phyloP scores from a whole-genome alignment of 805 yeast species.

The Candida andamanensis region DNA sequence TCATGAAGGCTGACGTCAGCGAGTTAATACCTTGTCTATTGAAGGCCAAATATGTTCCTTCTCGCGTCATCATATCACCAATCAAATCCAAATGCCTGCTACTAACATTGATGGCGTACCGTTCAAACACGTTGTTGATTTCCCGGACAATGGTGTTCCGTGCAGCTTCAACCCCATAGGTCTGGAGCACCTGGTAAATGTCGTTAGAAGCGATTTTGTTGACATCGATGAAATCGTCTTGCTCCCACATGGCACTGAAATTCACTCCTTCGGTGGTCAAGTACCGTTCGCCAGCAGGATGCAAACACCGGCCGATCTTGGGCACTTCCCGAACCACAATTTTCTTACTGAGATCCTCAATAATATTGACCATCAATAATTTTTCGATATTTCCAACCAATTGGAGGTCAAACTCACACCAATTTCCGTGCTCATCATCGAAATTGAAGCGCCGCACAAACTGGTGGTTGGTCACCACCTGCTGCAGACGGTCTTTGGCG shows the following conservation, averaged over 20 bases:
- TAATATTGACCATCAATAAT: constrained; percentile 92
- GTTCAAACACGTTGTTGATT: constrained; percentile 91
- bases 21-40: constrained; percentile 98
- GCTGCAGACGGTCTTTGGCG: constrained; percentile 83
- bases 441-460: constrained; percentile 78
- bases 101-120: constrained; percentile 91
- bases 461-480: constrained; percentile 67
- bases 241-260: constrained; percentile 97
- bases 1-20: constrained; percentile 92
- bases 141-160: constrained; percentile 95
- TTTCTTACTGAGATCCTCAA: constrained; percentile 84
- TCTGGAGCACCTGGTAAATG: constrained; percentile 79
- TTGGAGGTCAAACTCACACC: constrained; percentile 89
- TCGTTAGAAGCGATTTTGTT: constrained; percentile 90
- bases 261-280: constrained; percentile 97
- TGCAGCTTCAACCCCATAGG: constrained; percentile 99
- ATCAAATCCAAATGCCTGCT: constrained; percentile 92
- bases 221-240: constrained; percentile 86
- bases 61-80: constrained; percentile 99
- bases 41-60: constrained; percentile 93
- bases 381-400: constrained; percentile 78
- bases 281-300: constrained; percentile 73
- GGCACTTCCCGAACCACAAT: constrained; percentile 93
- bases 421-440: constrained; percentile 81
- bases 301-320: constrained; percentile 86